Evolutionary conservation across 1,284 basidiomycete genomes (phyloP), one percentile per base, ranked within the genome.

Genomic region (Puccinia coronata): DNA sequence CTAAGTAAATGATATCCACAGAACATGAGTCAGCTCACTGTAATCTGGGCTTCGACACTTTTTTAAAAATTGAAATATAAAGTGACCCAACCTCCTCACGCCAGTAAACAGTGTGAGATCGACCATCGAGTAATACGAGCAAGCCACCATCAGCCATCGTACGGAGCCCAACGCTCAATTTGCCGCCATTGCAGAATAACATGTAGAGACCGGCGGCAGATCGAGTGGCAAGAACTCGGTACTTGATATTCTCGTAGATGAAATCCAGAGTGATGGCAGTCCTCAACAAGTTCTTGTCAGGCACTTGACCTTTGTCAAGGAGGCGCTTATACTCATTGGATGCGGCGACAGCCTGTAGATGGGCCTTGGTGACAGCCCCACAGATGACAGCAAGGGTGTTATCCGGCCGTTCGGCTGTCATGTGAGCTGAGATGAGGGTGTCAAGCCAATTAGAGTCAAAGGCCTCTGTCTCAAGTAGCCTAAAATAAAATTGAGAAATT

Each of bases 391-490:
- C n/a, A n/a, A n/a, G n/a, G n/a, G n/a, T n/a, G n/a, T n/a, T n/a
- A n/a, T n/a, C n/a, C n/a, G n/a, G n/a, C n/a, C n/a, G n/a, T n/a
- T n/a, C n/a, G n/a, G 97, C 97, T 5, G 97, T 99, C 84, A 99
- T 92, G 86, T 94, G 95, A 87, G 91, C 87, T 88, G 93, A 95
- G 87, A 99, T 99, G 82, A 99, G 90, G 55, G 93, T 94, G 87
- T 99, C 97, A 82, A 99, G 90, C 97, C 97, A 99, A 88, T 99
- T 99, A 85, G 95, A 92, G 87, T 94, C 92, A 89, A 99, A 99
- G 36, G 95, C 94, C 84, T 96, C 93, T 82, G 97, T 91, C 88
- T 99, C 96, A 83, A 99, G 90, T 55, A 99, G n/a, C n/a, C n/a
- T n/a, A n/a, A n/a, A n/a, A n/a, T n/a, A n/a, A n/a, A n/a, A n/a